Evolutionary conservation across 345 rosid genomes (phyloP), one percentile per base, ranked within the genome.

Genomic region (Raphanus sativus): DNA sequence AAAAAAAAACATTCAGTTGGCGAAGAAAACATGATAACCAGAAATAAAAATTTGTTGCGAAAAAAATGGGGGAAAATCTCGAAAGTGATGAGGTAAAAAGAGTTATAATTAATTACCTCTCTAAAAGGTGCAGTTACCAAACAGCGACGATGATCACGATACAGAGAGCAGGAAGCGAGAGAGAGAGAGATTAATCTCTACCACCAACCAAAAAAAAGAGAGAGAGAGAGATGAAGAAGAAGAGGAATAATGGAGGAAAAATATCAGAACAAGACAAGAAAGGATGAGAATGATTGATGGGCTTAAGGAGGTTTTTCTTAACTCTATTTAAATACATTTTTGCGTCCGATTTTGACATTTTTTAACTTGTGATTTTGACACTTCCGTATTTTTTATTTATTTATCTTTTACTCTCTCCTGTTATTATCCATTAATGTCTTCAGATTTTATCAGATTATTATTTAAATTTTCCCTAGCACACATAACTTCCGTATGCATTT

Each of bases 141-240:
- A 80, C 61, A 69, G 66, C 70, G 55, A 75, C 72, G 79, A 80
- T 80, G 79, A 80, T 80, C 83, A 80, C 83, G 79, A 80, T 75
- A 75, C 72, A 68, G 40, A 78, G 50, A 74, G 63, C 67, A 63
- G 56, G 62, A 63, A 61, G 70, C 56, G 66, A 69, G 8, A 70
- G 67, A 21, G 21, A 68, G 10, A 74, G 67, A 69, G 75, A 80
- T 56, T 21, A 50, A 50, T 50, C 55, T 73, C 74, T 34, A 69
- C 24, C 69, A 79, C 70, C 75, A 79, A 79, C 9, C 29, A 42
- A 58, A 29, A 36, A 42, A 42, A 24, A 69, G 4, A 3, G 4
- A 16, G 70, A 28, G 4, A 21, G 30, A 28, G 30, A 28, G 30
- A 28, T 1, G 48, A 3, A 40, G 71, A 75, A 55, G 65, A 75